Percentiles rank a stretch among this genome's conserved stretches.
Conservation (phyloP, 78 protist genomes). For the Blattamonas nauphoetae region DNA sequence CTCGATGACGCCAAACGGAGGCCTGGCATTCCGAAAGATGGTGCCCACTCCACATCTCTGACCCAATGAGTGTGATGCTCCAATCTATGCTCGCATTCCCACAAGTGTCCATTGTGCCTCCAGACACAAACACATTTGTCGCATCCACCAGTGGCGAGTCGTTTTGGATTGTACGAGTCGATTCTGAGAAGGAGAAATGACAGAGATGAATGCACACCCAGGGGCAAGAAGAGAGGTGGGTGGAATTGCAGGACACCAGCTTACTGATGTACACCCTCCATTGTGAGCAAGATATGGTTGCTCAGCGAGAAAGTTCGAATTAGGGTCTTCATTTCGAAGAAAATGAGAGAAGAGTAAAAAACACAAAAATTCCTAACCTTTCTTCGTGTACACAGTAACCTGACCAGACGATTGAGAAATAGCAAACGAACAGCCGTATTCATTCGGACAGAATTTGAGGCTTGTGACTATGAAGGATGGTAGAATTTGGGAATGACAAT, state of each 20-base stretch:
- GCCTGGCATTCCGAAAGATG: conserved; percentile 1
- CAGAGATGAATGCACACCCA: neutral
- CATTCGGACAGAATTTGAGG: neutral
- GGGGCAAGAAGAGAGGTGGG: conserved; percentile 4
- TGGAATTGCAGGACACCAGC: neutral
- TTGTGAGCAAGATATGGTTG: neutral
- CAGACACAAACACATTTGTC: neutral
- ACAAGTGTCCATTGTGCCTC: neutral
- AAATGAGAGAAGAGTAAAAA: neutral
- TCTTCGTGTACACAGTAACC: neutral
- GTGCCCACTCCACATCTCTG: neutral
- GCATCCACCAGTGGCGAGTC: neutral
- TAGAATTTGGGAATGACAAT: neutral
- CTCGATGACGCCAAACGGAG: neutral
- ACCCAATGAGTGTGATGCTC: neutral
- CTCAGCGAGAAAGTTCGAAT: neutral
- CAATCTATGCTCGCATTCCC: neutral
- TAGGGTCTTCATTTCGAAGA: neutral
- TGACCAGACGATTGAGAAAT: neutral
- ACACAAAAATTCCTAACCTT: neutral
- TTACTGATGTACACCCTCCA: neutral
- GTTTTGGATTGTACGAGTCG: neutral
- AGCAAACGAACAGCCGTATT: conserved; percentile 7
- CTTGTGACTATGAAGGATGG: neutral
- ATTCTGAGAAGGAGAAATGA: neutral